Base-by-base conservation (phyloP, 768 basidiomycete genomes). In the Suillus subaureus region DNA sequence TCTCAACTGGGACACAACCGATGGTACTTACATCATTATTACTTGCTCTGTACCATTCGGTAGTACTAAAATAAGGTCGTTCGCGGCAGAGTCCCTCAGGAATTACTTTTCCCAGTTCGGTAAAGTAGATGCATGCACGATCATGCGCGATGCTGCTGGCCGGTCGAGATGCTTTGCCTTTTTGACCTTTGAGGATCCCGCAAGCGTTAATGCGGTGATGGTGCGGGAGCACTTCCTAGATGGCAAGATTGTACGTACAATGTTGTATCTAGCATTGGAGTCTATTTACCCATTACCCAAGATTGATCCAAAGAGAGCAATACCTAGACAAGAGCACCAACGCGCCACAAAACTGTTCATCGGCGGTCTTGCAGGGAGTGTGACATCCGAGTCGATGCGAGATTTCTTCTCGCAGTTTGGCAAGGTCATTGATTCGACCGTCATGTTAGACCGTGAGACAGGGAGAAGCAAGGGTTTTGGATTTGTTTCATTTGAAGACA, bases 301-400 rank as follows among this genome's bases (percentile, higher is more conserved):
- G 97, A 99, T 99, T 76, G 97, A 99, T 74, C 97, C 97, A n/a
- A 99, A 99, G 81, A 89, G 97, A 63, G 97, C 97, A 2, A 97
- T 99, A 69, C 97, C 97, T 12, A 86, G 96, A 67, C 93, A 96
- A 76, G 97, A 99, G 67, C 96, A 97, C 72, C 91, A 93, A 69
- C 86, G 92, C 13, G 93, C 94, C 12, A 94, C 94, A 26, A 98
- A 99, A 74, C 81, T 99, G 54, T 99, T 99, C 75, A 96, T 99
- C 40, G 97, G 97, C 52, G 95, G 96, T 26, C 84, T 99, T 1
- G 92, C 96, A 3, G 90, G 92, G 21, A 89, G 89, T 63, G 96
- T 98, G 40, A 98, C 96, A 6, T 94, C 93, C 26, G 96, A 97
- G 72, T 92, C 90, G 1, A 93, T 99, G 90, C 89, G 92, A 69